These are phyloP conservation scores for Aspergillus vadensis DNA, from an alignment of 2,329 filamentous ascomycete species.

Conservation along the genomic window DNA sequence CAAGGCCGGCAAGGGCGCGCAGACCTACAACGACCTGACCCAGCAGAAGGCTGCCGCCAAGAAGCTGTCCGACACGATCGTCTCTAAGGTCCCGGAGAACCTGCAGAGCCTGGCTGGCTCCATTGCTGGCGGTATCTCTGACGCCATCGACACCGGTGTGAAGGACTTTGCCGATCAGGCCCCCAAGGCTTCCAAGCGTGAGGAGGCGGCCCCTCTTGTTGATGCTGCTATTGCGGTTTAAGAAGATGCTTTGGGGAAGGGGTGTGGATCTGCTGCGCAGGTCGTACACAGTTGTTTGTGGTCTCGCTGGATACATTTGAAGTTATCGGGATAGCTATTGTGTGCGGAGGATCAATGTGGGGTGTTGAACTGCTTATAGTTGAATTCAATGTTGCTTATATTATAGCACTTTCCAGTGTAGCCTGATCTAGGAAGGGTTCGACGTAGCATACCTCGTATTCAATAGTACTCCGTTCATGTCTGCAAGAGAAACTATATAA, in stretches of 20 bases:
- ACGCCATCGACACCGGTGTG: slow-evolving; percentile 4
- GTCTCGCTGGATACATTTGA: not conserved
- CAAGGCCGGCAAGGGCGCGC: slow-evolving; percentile 12
- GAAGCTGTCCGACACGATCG: slow-evolving; percentile 7
- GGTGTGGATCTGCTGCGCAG: not conserved
- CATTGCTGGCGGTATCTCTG: slow-evolving; percentile 1
- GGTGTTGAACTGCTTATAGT: not conserved
- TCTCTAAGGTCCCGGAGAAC: slow-evolving; percentile 10
- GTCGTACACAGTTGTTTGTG: not conserved
- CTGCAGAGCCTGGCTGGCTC: slow-evolving; percentile 5
- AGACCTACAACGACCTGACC: slow-evolving; percentile 11
- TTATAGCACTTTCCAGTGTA: too few relatives aligned
- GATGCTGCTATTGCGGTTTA: not conserved
- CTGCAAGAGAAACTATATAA: too few relatives aligned
- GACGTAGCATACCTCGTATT: too few relatives aligned
- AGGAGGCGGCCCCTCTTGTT: not conserved
- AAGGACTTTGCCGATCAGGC: slow-evolving; percentile 6
- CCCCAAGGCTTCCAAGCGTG: not conserved
- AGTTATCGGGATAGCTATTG: not conserved
- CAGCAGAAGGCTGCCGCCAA: slow-evolving; percentile 10
- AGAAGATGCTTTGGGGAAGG: not conserved
- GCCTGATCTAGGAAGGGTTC: too few relatives aligned
- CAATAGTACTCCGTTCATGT: too few relatives aligned
- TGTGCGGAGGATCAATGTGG: not conserved
- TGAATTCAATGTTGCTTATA: not conserved